phyloP scores from a whole-genome alignment of 371 early-diverging fungal species.

The Haplosporangium sp. region DNA sequence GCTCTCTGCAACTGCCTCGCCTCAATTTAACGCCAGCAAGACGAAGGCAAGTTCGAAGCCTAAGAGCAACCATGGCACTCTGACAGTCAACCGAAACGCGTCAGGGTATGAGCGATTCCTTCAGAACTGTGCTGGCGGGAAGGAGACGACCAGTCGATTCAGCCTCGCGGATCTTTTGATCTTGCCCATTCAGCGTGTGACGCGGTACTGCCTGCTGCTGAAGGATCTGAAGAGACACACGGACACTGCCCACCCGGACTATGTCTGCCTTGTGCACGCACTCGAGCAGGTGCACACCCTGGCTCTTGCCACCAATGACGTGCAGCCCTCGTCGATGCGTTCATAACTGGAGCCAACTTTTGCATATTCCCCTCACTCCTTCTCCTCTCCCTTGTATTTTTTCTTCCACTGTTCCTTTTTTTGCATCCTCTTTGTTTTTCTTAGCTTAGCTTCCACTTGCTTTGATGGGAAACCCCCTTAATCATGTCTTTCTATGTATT shows the following conservation, averaged over 20 bases:
- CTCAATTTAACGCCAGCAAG: neutral
- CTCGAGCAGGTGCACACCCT: slow-evolving; percentile 69
- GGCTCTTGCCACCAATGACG: slow-evolving; percentile 77
- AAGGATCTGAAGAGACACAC: slow-evolving; percentile 77
- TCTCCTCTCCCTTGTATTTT: neutral
- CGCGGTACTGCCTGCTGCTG: slow-evolving; percentile 73
- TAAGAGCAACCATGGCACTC: slow-evolving; percentile 23
- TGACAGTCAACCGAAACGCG: neutral
- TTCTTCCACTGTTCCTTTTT: neutral
- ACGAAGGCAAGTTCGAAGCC: slow-evolving; percentile 9
- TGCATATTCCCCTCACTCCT: neutral
- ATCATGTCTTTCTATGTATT: neutral
- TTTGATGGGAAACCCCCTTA: too few species aligned
- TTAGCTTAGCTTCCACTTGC: too few species aligned
- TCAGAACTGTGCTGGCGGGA: slow-evolving; percentile 36
- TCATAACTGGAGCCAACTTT: slow-evolving; percentile 7
- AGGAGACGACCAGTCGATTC: slow-evolving; percentile 50
- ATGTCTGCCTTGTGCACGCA: slow-evolving; percentile 65
- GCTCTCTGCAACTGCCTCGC: neutral
- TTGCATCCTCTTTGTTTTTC: neutral
- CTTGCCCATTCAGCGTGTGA: slow-evolving; percentile 77
- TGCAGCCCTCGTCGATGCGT: slow-evolving; percentile 56
- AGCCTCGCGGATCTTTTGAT: slow-evolving; percentile 67
- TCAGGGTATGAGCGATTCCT: slow-evolving; percentile 28
- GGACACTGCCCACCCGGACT: slow-evolving; percentile 71